Evolutionary conservation across 352 stramenopile genomes (phyloP), one percentile per base, ranked within the genome.

Genomic region (Phytophthora capsici): DNA sequence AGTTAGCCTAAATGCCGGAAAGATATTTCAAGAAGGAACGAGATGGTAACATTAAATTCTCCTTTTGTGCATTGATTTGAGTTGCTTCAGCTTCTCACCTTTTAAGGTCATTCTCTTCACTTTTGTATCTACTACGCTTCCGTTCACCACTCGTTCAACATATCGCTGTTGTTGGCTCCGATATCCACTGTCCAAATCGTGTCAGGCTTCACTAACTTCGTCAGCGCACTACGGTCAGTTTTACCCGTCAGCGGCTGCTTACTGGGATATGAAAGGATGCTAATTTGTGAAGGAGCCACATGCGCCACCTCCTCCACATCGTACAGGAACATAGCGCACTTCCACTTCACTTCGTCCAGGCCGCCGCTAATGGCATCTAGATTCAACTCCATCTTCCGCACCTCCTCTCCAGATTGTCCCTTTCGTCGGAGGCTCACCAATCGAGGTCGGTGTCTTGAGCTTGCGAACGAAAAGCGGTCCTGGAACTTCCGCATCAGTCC

Each of bases 271-370:
- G 81, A 69, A 13, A 90, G 55, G 41, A 95, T 84, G n/a, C 75
- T 77, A 66, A 93, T 95, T 66, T 95, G 87, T 1, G 87, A 86
- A 30, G 87, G 87, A 4, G 87, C 87, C 5, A 93, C 73, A 26
- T 90, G 82, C 1, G 87, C 65, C 14, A 95, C 87, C 63, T 93
- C 87, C 23, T 95, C 87, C 10, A 88, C 74, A 38, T 95, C 87
- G 55, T 93, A 95, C 37, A 95, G 45, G 54, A 92, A 95, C 44
- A 89, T 71, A 9, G 87, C 87, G 36, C 87, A 95, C 48, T 91
- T 90, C 87, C 87, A 95, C 64, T 95, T 95, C 28, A 93, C 82
- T 71, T 95, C 80, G 63, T 95, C 87, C 19, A 95, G 74, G 7
- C 87, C 87, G 36, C 87, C 87, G 54, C 70, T 93, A 69, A 95